phyloP scores from a whole-genome alignment of 306 rosid species.

The Quercus suber region DNA sequence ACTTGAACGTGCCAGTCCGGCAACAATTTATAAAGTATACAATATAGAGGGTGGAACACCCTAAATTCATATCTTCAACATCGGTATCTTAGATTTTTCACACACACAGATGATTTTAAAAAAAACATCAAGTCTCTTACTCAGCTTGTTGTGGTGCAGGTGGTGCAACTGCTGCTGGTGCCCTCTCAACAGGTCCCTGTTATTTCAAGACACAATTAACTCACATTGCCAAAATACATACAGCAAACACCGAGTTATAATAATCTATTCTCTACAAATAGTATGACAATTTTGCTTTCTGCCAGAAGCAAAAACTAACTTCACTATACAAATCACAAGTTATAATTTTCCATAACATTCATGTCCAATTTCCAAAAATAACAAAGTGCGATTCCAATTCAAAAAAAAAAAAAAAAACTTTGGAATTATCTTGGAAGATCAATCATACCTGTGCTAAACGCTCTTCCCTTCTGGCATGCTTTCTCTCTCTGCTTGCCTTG shows the following conservation, averaged over 20 bases:
- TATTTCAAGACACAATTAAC: background rate
- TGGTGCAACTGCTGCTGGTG: conserved; percentile 23
- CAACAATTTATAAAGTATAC: background rate
- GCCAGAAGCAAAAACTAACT: background rate
- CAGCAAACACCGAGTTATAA: background rate
- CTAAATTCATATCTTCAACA: background rate
- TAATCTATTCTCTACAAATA: background rate
- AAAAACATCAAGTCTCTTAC: conserved; percentile 17
- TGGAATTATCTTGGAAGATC: background rate
- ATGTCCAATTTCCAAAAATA: background rate
- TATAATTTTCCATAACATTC: background rate
- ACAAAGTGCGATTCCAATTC: too few species aligned
- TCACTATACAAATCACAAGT: too few species aligned
- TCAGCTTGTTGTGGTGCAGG: conserved; percentile 31
- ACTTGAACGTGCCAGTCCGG: background rate
- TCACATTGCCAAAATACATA: background rate
- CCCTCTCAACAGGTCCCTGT: conserved; percentile 52
- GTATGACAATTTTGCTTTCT: background rate
- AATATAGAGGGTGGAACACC: background rate
- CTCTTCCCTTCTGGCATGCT: conserved; percentile 44
- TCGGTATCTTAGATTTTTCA: background rate
- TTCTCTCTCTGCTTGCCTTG: conserved; percentile 55
- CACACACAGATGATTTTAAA: background rate
- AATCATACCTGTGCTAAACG: conserved; percentile 37
- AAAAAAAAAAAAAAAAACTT: background rate